Conservation (phyloP, 768 basidiomycete genomes). For the Mycena rebaudengoi region DNA sequence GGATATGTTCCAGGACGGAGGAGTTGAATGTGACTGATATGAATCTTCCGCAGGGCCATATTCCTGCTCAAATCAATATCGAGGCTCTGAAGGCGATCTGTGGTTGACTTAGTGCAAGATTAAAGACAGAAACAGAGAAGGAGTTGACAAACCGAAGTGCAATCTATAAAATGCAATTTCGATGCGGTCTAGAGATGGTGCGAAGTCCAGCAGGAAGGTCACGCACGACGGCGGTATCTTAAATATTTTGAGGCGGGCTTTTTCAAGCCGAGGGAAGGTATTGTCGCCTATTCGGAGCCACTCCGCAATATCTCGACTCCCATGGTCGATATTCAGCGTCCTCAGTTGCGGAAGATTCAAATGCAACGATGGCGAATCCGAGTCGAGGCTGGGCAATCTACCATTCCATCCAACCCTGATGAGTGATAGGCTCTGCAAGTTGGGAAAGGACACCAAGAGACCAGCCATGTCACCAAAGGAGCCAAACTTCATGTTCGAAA, state of each 20-base stretch:
- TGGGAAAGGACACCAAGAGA: not conserved
- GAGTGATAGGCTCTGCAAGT: not conserved
- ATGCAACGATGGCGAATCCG: too few species aligned
- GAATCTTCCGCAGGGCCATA: not conserved
- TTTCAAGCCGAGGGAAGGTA: too few species aligned
- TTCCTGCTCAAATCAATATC: not conserved
- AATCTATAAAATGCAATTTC: not conserved
- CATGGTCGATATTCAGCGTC: too few species aligned
- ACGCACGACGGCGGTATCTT: too few species aligned
- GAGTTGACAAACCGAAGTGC: not conserved
- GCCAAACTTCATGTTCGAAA: slow-evolving; percentile 7
- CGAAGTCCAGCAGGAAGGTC: too few species aligned
- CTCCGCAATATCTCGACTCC: too few species aligned
- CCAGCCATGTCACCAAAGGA: not conserved
- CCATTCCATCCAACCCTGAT: slow-evolving; percentile 1
- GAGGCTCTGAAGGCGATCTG: not conserved
- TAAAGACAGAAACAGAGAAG: not conserved
- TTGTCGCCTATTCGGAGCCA: too few species aligned
- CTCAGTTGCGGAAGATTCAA: too few species aligned
- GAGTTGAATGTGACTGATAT: not conserved
- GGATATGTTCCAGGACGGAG: not conserved
- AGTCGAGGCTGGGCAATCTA: too few species aligned
- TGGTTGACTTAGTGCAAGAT: not conserved
- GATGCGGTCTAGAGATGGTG: not conserved
- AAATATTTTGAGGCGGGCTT: too few species aligned